Conservation (phyloP, 176 grass and related monocot genomes). For the Triticum turgidum region DNA sequence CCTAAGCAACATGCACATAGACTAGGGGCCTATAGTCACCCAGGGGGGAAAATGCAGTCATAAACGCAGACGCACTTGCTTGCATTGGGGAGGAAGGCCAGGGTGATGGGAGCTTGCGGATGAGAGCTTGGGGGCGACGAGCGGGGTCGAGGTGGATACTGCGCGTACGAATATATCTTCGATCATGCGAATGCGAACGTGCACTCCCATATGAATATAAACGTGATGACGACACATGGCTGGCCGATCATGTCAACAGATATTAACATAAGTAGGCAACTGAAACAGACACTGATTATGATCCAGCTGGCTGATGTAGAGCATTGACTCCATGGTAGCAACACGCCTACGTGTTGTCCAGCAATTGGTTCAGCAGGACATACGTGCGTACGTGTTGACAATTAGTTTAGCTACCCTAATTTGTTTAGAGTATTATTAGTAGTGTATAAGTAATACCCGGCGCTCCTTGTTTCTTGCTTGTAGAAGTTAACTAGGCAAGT, state of each 20-base stretch:
- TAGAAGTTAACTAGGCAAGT: neutral
- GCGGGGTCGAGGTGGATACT: no score
- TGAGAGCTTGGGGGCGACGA: no score
- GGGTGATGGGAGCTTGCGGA: no score
- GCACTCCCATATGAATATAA: no score
- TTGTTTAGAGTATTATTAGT: neutral
- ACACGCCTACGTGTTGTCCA: neutral
- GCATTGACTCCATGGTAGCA: neutral
- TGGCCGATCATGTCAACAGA: neutral
- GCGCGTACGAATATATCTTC: no score
- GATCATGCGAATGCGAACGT: no score
- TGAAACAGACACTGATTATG: neutral
- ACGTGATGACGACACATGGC: neutral
- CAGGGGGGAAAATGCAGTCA: no score
- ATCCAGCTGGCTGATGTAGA: neutral
- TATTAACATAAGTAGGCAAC: neutral
- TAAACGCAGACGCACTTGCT: no score
- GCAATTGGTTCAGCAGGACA: neutral
- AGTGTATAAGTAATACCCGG: neutral
- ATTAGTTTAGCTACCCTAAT: neutral
- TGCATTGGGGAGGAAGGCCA: no score
- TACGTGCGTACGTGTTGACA: neutral
- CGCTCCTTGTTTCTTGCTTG: neutral
- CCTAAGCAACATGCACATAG: no score
- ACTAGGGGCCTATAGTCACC: no score